Conservation (phyloP, 2,329 filamentous ascomycete genomes). For the Pseudopithomyces maydicus region DNA sequence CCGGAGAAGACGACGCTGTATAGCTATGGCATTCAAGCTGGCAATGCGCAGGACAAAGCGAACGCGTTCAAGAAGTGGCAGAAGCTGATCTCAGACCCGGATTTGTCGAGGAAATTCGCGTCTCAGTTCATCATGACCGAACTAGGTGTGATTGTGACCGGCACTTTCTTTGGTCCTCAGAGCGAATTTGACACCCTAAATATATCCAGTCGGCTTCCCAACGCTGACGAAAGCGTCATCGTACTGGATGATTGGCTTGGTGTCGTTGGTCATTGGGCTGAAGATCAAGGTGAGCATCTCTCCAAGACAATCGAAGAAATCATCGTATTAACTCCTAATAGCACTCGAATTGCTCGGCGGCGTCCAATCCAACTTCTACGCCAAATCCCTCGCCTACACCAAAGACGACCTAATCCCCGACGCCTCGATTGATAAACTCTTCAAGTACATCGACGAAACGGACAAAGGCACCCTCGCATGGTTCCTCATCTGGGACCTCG, state of each 20-base stretch:
- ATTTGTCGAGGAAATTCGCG: conserved; percentile 40
- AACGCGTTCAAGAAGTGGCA: conserved; percentile 44
- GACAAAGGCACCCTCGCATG: conserved; percentile 40
- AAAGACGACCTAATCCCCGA: conserved; percentile 37
- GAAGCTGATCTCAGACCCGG: conserved; percentile 35
- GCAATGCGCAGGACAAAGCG: conserved; percentile 28
- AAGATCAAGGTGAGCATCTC: conserved; percentile 24
- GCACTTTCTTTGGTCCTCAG: conserved; percentile 41
- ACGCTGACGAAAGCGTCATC: conserved; percentile 24
- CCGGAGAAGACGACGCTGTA: conserved; percentile 39
- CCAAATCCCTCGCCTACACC: conserved; percentile 42
- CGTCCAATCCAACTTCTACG: conserved; percentile 40
- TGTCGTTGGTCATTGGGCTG: conserved; percentile 38
- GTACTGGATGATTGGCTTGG: conserved; percentile 41
- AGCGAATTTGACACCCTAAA: conserved; percentile 41
- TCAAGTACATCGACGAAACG: conserved; percentile 34
- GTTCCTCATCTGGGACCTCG: conserved; percentile 44
- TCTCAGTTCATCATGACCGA: conserved; percentile 39
- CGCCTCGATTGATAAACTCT: conserved; percentile 35
- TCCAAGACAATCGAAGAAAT: not conserved
- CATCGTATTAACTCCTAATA: not conserved
- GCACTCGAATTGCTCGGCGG: conserved; percentile 35
- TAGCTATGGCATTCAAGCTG: conserved; percentile 37
- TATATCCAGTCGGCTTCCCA: conserved; percentile 31
- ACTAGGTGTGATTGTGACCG: conserved; percentile 36